phyloP scores from a whole-genome alignment of 139 green algal species.

The Chlamydomonas schloesseri region DNA sequence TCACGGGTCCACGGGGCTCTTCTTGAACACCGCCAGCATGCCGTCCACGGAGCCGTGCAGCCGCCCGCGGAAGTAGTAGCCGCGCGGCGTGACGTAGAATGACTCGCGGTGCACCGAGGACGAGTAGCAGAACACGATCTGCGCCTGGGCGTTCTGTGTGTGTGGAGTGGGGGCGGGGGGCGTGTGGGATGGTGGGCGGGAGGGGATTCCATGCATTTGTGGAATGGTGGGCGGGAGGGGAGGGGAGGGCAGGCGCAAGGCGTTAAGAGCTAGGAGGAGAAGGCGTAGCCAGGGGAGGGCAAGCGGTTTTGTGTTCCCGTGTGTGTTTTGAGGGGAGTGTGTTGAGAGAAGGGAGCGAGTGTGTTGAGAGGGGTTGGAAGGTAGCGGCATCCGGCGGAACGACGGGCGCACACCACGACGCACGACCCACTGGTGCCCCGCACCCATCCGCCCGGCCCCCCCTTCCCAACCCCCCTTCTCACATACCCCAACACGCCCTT shows the following conservation, averaged over 20 bases:
- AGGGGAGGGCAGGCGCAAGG: not conserved
- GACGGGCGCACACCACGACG: no score
- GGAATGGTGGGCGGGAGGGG: not conserved
- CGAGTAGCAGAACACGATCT: constrained; percentile 36
- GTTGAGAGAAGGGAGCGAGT: no score
- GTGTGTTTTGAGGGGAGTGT: no score
- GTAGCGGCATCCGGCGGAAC: no score
- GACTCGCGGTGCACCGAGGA: constrained; percentile 34
- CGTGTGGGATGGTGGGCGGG: not conserved
- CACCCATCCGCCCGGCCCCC: no score
- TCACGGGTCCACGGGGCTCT: constrained; percentile 48
- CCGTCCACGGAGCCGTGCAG: constrained; percentile 30
- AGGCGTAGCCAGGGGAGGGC: not conserved
- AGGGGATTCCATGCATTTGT: not conserved
- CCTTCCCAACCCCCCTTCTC: no score
- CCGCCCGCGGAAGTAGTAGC: constrained; percentile 57
- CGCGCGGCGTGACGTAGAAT: constrained; percentile 45
- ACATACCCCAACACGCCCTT: no score
- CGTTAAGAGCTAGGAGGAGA: not conserved
- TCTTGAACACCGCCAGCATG: constrained; percentile 54
- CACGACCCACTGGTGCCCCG: no score
- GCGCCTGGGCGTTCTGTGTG: constrained; percentile 6
- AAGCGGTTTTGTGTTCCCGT: not conserved
- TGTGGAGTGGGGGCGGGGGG: not conserved
- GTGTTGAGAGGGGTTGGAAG: no score